These are phyloP conservation scores for Penicillium sp. DNA, from an alignment of 2,329 filamentous ascomycete species.

Conservation along the genomic window DNA sequence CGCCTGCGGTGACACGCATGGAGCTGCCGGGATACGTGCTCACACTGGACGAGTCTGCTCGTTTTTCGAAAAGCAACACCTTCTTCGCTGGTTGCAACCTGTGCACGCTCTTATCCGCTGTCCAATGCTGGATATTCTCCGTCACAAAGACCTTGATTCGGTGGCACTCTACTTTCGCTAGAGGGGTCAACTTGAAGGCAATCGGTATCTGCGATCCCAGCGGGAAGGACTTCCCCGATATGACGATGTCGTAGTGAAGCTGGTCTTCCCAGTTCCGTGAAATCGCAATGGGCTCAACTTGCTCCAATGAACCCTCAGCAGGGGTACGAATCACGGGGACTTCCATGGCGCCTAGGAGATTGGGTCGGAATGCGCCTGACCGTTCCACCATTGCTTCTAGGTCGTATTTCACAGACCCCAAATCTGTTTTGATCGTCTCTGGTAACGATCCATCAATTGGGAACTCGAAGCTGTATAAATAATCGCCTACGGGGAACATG, in stretches of 20 bases:
- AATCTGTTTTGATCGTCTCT: constrained; percentile 83
- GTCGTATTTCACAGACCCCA: constrained; percentile 84
- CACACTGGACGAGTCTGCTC: constrained; percentile 72
- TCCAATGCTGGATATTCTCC: constrained; percentile 89
- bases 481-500: constrained; percentile 75
- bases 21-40: constrained; percentile 73
- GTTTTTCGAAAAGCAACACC: constrained; percentile 83
- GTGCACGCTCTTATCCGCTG: constrained; percentile 78
- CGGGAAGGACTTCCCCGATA: constrained; percentile 92
- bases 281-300: constrained; percentile 90
- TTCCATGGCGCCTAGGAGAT: constrained; percentile 78
- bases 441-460: constrained; percentile 73
- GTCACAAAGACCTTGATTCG: constrained; percentile 89
- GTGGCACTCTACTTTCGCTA: constrained; percentile 91
- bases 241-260: constrained; percentile 91
- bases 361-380: constrained; percentile 85
- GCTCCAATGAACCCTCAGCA: constrained; percentile 82
- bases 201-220: constrained; percentile 86
- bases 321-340: constrained; percentile 81
- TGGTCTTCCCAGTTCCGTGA: constrained; percentile 94
- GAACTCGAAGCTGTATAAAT: constrained; percentile 76
- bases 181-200: constrained; percentile 86
- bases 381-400: constrained; percentile 82
- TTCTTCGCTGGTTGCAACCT: constrained; percentile 81
- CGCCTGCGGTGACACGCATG: constrained; percentile 73